Evolutionary conservation across 495 filamentous ascomycete genomes (phyloP).

Genomic region (Lophiostoma macrostomum): DNA sequence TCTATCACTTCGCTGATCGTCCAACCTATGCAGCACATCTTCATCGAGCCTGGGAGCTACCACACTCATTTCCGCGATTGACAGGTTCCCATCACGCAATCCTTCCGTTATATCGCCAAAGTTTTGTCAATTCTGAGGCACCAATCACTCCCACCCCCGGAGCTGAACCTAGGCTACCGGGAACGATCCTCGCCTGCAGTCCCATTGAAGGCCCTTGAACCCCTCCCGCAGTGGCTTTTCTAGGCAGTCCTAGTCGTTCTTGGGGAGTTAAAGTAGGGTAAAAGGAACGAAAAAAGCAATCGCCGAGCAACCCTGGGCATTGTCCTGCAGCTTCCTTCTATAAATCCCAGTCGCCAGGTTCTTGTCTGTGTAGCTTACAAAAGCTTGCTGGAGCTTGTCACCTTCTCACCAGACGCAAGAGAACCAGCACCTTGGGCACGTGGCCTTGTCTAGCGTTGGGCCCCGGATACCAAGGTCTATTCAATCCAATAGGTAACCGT

Average conservation of each 20-base stretch:
- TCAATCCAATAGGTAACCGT: too few species aligned
- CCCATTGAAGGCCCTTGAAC: too few species aligned
- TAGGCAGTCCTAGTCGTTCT: too few species aligned
- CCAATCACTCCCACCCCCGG: not conserved
- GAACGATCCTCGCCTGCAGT: too few species aligned
- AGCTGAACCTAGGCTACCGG: too few species aligned
- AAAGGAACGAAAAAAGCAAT: slow-evolving; percentile 32
- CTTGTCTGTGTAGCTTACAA: slow-evolving; percentile 17
- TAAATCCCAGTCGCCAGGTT: slow-evolving; percentile 25
- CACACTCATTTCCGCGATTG: not conserved
- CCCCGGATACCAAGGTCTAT: not conserved
- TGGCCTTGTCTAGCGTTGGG: not conserved
- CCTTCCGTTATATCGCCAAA: not conserved
- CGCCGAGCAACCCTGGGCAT: not conserved
- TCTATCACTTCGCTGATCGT: not conserved
- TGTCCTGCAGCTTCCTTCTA: slow-evolving; percentile 5
- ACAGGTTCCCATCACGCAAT: slow-evolving; percentile 14
- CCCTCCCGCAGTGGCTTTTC: too few species aligned
- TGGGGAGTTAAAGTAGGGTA: too few species aligned
- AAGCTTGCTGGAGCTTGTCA: slow-evolving; percentile 24
- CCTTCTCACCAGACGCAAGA: too few species aligned
- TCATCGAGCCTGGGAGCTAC: too few species aligned
- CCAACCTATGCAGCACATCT: not conserved
- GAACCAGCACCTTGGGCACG: not conserved
- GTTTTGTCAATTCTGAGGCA: not conserved